Evolutionary conservation across 1,284 basidiomycete species (phyloP), one percentile per base, ranked within the genome.

Genomic region (Rhizoctonia solani): DNA sequence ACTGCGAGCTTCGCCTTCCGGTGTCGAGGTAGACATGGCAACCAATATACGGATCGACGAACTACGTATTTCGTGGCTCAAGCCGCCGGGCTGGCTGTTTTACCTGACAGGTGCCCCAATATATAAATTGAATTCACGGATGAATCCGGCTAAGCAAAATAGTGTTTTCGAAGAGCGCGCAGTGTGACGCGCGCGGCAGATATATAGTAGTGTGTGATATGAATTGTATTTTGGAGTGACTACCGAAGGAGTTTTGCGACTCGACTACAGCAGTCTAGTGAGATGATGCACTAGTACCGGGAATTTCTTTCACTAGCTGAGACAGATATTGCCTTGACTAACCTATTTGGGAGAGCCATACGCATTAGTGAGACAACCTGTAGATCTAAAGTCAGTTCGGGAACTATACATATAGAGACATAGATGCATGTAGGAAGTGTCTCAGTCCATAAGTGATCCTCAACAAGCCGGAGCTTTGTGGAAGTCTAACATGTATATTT

Each of bases 401-500:
- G 37, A 39, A 16, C 16, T 16, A 39, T 39, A 8, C 16, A 16
- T 39, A 16, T 39, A 16, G 9, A 46, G 44, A 19, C 6, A 46
- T 46, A 19, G 8, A 16, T 39, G 16, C 8, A 39, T 39, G 9
- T 8, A 8, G 16, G 23, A 32, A 19, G n/a, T 23, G 29, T 49
- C 41, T 59, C 56, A 59, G 56, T 59, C 42, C 41, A 49, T 41
- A 47, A 46, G 11, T 9, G 30, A 23, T 59, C 56, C 56, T 47
- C 56, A 49, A 49, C 2, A 59, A 59, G 56, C 16, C 39, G 29
- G 29, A 32, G 56, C 56, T 49, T 59, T 47, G 21, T 37, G 56
- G 56, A 59, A 59, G 56, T 59, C 56, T 59, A 59, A 59, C 56
- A 59, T 59, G 56, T 59, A 59, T 59, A 13, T 46, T 11, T 59